Evolutionary conservation across 768 basidiomycete species (phyloP).

Genomic region (Podaxis pistillaris): DNA sequence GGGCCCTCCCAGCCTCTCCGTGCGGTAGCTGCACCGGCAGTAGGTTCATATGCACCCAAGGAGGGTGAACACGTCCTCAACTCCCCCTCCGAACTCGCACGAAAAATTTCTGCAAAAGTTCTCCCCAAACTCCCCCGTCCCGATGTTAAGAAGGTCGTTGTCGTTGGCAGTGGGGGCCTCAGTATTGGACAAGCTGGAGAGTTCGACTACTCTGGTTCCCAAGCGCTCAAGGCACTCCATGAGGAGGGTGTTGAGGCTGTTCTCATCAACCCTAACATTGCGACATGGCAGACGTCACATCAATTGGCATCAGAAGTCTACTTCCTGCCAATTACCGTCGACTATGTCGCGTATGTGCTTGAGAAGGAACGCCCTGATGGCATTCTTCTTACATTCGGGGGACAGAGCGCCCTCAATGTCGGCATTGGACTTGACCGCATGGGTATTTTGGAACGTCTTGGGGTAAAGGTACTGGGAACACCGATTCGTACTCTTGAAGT

Average conservation of each 20-base stretch:
- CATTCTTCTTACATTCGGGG: conserved; percentile 95
- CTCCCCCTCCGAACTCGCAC: conserved; percentile 92
- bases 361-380: conserved; percentile 99
- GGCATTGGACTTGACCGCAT: conserved; percentile 96
- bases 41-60: conserved; percentile 65
- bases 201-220: conserved; percentile 99
- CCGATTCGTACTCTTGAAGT: conserved; percentile 93
- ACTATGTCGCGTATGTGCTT: conserved; percentile 97
- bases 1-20: conserved; percentile 51
- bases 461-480: conserved; percentile 92
- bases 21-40: conserved; percentile 74
- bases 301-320: conserved; percentile 96
- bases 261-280: conserved; percentile 98
- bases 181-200: conserved; percentile 99
- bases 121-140: conserved; percentile 89
- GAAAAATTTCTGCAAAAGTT: conserved; percentile 91
- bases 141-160: conserved; percentile 91
- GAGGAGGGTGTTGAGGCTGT: conserved; percentile 95
- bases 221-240: conserved; percentile 95
- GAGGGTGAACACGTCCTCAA: conserved; percentile 79
- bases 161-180: conserved; percentile 94
- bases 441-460: conserved; percentile 91
- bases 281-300: conserved; percentile 99
- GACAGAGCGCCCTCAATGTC: conserved; percentile 96
- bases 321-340: conserved; percentile 93